Base-by-base conservation (phyloP, 169 alveolate species). In the Fabrea salina region DNA sequence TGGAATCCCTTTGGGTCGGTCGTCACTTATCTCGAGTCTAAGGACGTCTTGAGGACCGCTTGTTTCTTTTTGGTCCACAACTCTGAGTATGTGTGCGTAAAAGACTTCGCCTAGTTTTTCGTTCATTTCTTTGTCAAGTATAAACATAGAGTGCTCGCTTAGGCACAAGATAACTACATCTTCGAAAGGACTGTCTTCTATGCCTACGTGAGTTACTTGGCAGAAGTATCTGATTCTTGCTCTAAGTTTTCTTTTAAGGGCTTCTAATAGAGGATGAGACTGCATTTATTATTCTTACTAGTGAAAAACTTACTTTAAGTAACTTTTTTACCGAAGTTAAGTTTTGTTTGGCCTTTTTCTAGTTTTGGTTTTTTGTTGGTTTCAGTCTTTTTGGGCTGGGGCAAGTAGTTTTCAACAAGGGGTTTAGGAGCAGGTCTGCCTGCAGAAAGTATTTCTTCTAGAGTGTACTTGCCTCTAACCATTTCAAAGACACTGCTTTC, bases 121-220 rank as follows among this genome's bases (percentile, higher is more conserved):
- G 4, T 25, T 19, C 79, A 70, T 70, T n/a, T 41, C 35, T 5
- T 49, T 37, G 43, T 70, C 39, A 47, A 70, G 4, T 3, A 70
- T n/a, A 33, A 70, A 70, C 59, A 70, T 43, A 25, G 79, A 70
- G 25, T 70, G 79, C 49, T 70, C 79, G 27, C 79, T 66, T 19
- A 70, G 66, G 44, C 79, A 70, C 19, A 70, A 25, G 11, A 70
- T 70, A 33, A 47, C 39, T 16, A 41, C 44, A 5, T 44, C 79
- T 25, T 33, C 22, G 19, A 70, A 70, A 25, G 79, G 67, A 16
- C 74, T 32, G 37, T 70, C 67, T 5, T 40, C 30, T 13, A 70
- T 70, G 13, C 79, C 79, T 25, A 70, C 68, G 32, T 70, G 79
- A 44, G 68, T 43, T 19, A 70, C 68, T 37, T 70, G 79, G 67